Base-by-base conservation (phyloP, 345 rosid genomes). In the Brassica carinata region DNA sequence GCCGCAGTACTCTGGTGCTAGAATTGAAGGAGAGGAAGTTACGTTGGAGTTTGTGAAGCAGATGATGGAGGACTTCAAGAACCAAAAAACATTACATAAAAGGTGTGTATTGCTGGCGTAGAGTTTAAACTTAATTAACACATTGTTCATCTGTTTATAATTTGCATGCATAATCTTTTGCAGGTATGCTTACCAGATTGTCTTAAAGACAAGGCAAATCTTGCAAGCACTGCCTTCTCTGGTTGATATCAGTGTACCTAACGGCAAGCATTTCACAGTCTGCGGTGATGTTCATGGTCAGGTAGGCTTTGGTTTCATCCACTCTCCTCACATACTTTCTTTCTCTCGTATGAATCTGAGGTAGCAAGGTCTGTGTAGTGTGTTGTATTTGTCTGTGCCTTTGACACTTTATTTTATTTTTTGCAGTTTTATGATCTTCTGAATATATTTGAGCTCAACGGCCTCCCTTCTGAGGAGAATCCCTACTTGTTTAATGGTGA, bases 261-360 rank as follows among this genome's bases (percentile, higher is more conserved):
- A 86, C 64, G 93, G 91, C 70, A 90, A 82, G 26, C 92, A 88
- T 84, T 87, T 93, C 79, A 93, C 98, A 0, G 97, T 96, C 71
- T 96, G 99, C 68, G 99, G 99, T 85, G 99, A 96, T 84, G 98
- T 96, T 36, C 99, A 96, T 83, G 99, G 99, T 72, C 98, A 96
- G 98, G 99, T 96, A 86, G 2, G 17, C 29, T 67, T 11, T 82
- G 71, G 64, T 40, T 34, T 61, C 30, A 40, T 10, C 38, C 15
- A 18, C 45, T 45, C 9, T 38, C 2, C 23, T 6, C 13, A 4
- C 33, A 64, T 13, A 29, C 0, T 45, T 15, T 23, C 11, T 9
- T 8, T 38, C 38, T 53, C 62, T 59, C 57, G 13, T 15, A 29
- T 68, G 15, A 59, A 59, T 31, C 48, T 48, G 63, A 53, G 19